Base-by-base conservation (phyloP, 345 rosid species). In the Gossypium rotundifolium region DNA sequence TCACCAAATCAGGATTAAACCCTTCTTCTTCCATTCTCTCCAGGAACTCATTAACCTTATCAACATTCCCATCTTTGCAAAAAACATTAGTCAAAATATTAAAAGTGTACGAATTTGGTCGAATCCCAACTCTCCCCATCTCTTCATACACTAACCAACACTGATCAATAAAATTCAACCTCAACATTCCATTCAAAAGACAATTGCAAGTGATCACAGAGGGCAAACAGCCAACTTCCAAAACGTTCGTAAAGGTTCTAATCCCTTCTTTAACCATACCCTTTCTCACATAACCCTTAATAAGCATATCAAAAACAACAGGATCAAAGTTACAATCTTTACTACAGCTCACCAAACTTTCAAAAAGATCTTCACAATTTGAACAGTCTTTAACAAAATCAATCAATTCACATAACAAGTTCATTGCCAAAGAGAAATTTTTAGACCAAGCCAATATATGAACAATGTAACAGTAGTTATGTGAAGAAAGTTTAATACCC, bases 11-110 rank as follows among this genome's bases (percentile, higher is more conserved):
- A 0, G 93, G 97, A 78, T 87, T 93, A 76, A 92, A 94, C 0
- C 98, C 98, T 85, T 92, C 98, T 80, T 94, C 98, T 75, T 94
- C 98, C 91, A 94, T 91, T 83, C 82, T 89, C 85, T 94, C 98
- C 79, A 94, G 53, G 74, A 94, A 94, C 6, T 85, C 91, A 76
- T 86, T 80, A 80, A 92, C 90, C 82, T 82, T 81, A 66, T 60
- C 70, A 1, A 81, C 78, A 77, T 82, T 81, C 1, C 89, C 86
- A 52, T 77, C 79, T 22, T 74, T 82, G 78, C 98, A 92, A 65
- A 92, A 85, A 71, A 78, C 87, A 81, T 85, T 83, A 18, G 91
- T 92, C 76, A 94, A 79, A n/a, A 92, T 87, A 79, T 94, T 94
- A 73, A 92, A 92, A 0, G 97, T 94, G 71, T 85, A 77, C 0